These are phyloP conservation scores for Fusarium albidum DNA, from an alignment of 2,329 filamentous ascomycete genomes.

Conservation along the genomic window DNA sequence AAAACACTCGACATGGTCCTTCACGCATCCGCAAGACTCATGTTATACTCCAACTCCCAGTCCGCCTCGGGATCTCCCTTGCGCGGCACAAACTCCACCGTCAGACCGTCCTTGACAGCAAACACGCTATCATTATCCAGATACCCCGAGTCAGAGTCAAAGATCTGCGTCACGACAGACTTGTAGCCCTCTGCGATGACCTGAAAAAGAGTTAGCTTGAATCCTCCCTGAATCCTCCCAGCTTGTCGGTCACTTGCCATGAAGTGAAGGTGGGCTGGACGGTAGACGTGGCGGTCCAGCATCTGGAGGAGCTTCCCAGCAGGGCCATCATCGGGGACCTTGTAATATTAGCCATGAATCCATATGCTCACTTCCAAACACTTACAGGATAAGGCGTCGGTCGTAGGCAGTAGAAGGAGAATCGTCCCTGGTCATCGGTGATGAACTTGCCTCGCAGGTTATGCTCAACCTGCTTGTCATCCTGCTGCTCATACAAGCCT, in stretches of 20 bases:
- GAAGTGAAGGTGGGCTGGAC: slow-evolving; percentile 69
- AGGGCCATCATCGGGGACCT: slow-evolving; percentile 59
- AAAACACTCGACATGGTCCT: not conserved
- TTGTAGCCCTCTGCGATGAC: slow-evolving; percentile 66
- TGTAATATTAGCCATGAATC: not conserved
- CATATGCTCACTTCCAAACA: not conserved
- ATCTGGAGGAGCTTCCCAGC: slow-evolving; percentile 59
- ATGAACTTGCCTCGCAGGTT: slow-evolving; percentile 78
- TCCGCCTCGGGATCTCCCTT: slow-evolving; percentile 55
- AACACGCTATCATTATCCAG: slow-evolving; percentile 62
- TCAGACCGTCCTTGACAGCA: slow-evolving; percentile 61
- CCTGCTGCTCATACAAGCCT: slow-evolving; percentile 75
- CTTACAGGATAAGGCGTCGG: slow-evolving; percentile 63
- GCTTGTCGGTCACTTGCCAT: slow-evolving; percentile 47
- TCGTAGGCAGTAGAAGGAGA: slow-evolving; percentile 67
- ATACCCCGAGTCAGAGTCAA: slow-evolving; percentile 72
- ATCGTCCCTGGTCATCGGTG: slow-evolving; percentile 71
- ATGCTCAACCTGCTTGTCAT: slow-evolving; percentile 72
- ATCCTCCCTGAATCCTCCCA: too few species aligned
- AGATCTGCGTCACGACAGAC: slow-evolving; percentile 77
- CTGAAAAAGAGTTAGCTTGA: slow-evolving; percentile 20
- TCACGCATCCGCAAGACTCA: slow-evolving; percentile 42
- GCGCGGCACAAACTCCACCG: slow-evolving; percentile 51
- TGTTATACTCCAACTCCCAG: slow-evolving; percentile 69
- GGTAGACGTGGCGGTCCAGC: slow-evolving; percentile 64